Conservation (phyloP, 2,329 filamentous ascomycete species). For the Cercospora zeina region DNA sequence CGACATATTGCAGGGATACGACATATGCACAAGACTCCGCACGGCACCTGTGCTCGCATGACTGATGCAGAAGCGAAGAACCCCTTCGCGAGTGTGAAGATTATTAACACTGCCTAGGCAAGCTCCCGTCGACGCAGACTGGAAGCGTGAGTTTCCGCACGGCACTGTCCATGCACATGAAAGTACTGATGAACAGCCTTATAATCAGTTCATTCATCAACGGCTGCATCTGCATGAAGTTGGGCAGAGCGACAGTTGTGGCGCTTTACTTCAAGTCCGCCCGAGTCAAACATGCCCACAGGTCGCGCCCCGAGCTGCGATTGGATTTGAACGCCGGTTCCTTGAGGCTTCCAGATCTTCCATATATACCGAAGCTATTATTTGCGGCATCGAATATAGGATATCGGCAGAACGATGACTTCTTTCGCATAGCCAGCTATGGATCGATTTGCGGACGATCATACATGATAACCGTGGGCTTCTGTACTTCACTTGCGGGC, state of each 20-base stretch:
- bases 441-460: not conserved
- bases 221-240: not conserved
- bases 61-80: not conserved
- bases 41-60: not conserved
- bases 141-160: not conserved
- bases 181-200: not conserved
- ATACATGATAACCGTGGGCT: not conserved
- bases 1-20: not conserved
- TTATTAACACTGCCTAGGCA: not conserved
- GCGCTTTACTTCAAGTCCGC: not conserved
- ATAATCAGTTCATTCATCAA: too few relatives aligned
- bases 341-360: not conserved
- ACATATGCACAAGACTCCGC: not conserved
- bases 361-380: not conserved
- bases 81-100: not conserved
- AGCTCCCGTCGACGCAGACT: not conserved
- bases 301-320: not conserved
- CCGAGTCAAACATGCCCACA: not conserved
- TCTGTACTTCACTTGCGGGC: not conserved
- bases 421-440: not conserved
- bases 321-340: not conserved
- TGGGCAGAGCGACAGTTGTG: not conserved
- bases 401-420: not conserved
- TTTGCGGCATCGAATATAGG: slow-evolving; percentile 1
- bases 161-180: not conserved